Base-by-base conservation (phyloP, 306 rosid species). In the Vachellia collinsii region DNA sequence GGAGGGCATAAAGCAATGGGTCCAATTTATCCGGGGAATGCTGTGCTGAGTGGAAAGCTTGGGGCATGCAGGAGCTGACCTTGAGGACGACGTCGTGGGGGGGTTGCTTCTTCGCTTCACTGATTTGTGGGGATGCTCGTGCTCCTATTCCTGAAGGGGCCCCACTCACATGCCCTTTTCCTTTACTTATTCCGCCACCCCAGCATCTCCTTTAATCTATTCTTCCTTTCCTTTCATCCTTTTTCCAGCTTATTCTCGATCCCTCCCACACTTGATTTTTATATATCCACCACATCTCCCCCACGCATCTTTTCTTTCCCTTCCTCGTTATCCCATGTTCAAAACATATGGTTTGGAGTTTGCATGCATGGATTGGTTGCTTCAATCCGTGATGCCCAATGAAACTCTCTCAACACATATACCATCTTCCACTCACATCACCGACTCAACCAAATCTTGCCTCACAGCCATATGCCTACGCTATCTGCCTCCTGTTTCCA, bases 91-190 rank as follows among this genome's bases (percentile, higher is more conserved):
- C 34, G 34, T 58, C 34, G 64, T 8, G 5, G 29, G 3, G 3
- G 62, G 25, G 3, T n/a, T n/a, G n/a, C n/a, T n/a, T n/a, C n/a
- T n/a, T n/a, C n/a, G n/a, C n/a, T n/a, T n/a, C n/a, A n/a, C n/a
- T n/a, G n/a, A n/a, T 7, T 41, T 16, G 82, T 74, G 84, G 85
- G 41, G n/a, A n/a, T n/a, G n/a, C n/a, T n/a, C n/a, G 70, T 70
- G 74, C 34, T 75, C 61, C 70, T 77, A n/a, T 69, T 76, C 58
- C 70, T 7, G 11, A 6, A 62, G 83, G 83, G 83, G 83, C 34
- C 89, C 73, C 83, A 76, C 85, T 66, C 87, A 84, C 79, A 63
- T 67, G 77, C 74, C 77, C 76, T 69, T 79, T 46, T 43, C 0
- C 74, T 70, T 70, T 70, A 69, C 81, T 51, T 53, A 82, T 82